These are phyloP conservation scores for Skeletonema menzelii DNA, from an alignment of 108 stramenopile genomes.

Conservation along the genomic window DNA sequence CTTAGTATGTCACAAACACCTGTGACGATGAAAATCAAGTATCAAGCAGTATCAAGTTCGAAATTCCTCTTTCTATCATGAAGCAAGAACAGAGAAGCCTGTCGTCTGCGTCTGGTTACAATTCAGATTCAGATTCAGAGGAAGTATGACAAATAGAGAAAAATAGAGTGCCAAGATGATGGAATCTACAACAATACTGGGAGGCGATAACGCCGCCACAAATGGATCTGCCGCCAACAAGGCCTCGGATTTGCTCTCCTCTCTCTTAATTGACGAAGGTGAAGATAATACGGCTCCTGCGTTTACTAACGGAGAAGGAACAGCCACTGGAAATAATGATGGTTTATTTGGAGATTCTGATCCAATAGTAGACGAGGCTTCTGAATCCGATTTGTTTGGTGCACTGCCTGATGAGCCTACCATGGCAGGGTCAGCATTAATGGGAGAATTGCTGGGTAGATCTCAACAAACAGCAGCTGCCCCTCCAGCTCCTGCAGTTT, in stretches of 20 bases:
- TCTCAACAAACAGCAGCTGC: not conserved
- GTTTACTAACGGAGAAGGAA: not conserved
- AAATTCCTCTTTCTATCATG: no score
- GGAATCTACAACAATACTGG: not conserved
- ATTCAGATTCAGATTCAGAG: no score
- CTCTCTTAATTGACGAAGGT: not conserved
- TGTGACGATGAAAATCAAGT: no score
- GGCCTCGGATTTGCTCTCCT: not conserved
- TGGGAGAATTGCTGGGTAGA: conserved; percentile 5
- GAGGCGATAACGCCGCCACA: not conserved
- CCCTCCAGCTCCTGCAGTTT: not conserved
- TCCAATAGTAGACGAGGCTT: not conserved
- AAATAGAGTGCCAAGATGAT: not conserved
- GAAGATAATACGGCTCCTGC: not conserved
- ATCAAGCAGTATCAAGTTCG: no score
- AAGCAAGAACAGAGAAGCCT: not conserved
- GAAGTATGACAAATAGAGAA: not conserved
- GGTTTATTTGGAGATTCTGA: not conserved
- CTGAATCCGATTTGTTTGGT: conserved; percentile 56
- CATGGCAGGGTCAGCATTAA: conserved; percentile 1
- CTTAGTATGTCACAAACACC: not conserved
- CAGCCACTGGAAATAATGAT: not conserved
- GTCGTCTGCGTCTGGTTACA: no score
- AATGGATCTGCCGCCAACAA: not conserved
- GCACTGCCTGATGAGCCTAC: not conserved